These are phyloP conservation scores for Salix suchowensis DNA, from an alignment of 345 rosid species.

Conservation along the genomic window DNA sequence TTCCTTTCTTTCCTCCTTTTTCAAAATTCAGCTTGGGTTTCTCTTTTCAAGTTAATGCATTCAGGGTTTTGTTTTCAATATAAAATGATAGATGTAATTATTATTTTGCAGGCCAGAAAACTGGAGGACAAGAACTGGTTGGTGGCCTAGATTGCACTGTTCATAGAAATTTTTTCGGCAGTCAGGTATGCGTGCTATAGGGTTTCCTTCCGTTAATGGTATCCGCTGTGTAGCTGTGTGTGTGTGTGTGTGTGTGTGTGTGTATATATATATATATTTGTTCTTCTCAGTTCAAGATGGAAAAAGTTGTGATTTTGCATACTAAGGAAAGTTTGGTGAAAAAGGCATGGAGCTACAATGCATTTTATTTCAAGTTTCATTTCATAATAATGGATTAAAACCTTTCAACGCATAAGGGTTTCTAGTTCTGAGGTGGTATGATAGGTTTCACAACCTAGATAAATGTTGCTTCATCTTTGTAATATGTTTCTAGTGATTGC, in stretches of 20 bases:
- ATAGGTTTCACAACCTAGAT: no score
- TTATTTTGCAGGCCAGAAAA: constrained; percentile 71
- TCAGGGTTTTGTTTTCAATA: background rate
- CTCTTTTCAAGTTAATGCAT: background rate
- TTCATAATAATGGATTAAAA: background rate
- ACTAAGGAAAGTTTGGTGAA: background rate
- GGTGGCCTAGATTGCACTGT: constrained; percentile 91
- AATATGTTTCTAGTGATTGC: no score
- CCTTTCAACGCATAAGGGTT: no score
- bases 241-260: no score
- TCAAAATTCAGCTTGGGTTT: no score
- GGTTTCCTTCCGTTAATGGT: background rate
- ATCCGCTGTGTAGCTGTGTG: no score
- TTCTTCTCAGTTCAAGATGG: no score
- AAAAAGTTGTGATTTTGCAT: no score
- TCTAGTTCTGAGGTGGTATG: no score
- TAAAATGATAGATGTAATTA: background rate
- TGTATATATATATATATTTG: no score
- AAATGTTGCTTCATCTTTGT: no score
- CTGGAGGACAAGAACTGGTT: constrained; percentile 82
- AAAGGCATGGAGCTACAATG: background rate
- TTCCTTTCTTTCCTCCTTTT: background rate
- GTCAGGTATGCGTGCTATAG: constrained; percentile 56
- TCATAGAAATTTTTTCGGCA: constrained; percentile 85
- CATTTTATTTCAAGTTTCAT: background rate